phyloP scores from a whole-genome alignment of 2,329 filamentous ascomycete species.

The Lachnum nothofagi region DNA sequence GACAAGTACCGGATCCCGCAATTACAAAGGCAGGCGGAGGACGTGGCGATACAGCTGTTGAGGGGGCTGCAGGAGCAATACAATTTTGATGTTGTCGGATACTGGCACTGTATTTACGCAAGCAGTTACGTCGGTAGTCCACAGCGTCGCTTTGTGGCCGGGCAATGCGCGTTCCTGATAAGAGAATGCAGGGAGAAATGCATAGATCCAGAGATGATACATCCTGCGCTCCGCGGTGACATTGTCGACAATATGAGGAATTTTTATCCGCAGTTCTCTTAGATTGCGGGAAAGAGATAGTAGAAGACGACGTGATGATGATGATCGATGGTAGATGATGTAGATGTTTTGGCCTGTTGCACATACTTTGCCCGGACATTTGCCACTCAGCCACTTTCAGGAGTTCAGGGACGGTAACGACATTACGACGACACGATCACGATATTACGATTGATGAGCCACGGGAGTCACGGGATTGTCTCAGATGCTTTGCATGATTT shows the following conservation, averaged over 20 bases:
- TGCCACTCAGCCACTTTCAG: background rate
- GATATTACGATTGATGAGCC: background rate
- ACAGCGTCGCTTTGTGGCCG: conserved; percentile 12
- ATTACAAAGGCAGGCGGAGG: conserved; percentile 9
- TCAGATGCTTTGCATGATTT: too few species aligned
- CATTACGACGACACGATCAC: background rate
- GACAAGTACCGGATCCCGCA: conserved; percentile 12
- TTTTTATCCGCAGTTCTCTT: conserved; percentile 11
- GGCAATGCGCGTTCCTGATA: conserved; percentile 11
- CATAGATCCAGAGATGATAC: conserved; percentile 7
- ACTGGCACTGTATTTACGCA: conserved; percentile 13
- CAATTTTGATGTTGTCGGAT: conserved; percentile 14
- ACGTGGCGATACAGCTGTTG: conserved; percentile 6
- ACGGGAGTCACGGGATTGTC: too few species aligned
- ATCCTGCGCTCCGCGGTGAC: conserved; percentile 10
- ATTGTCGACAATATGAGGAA: conserved; percentile 10
- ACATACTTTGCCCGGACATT: background rate
- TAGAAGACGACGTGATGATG: background rate
- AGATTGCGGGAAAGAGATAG: background rate
- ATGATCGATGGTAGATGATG: background rate
- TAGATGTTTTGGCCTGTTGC: background rate
- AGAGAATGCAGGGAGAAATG: conserved; percentile 5
- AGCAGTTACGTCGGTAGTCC: conserved; percentile 13
- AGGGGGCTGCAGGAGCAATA: conserved; percentile 8
- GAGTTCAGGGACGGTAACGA: background rate